Conservation (phyloP, 306 rosid genomes). For the Astragalus membranaceus region DNA sequence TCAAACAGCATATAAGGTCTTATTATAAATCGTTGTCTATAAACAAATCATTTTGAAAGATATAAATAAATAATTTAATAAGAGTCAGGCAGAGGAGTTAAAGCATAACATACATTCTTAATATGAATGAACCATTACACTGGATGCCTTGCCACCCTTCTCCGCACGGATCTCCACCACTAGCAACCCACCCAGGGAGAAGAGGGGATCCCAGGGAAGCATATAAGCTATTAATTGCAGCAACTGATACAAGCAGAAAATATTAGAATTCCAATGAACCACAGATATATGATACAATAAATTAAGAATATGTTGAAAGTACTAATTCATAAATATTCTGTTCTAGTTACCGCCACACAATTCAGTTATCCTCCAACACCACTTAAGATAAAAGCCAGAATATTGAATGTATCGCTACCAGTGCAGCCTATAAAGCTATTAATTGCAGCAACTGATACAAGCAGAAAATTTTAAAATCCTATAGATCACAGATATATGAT, state of each 20-base stretch:
- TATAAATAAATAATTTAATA: neutral
- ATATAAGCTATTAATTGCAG: conserved; percentile 77
- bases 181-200: conserved; percentile 81
- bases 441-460: conserved; percentile 80
- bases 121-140: conserved; percentile 58
- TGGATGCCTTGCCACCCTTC: conserved; percentile 90
- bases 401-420: conserved; percentile 21
- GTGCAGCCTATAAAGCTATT: conserved; percentile 64
- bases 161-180: conserved; percentile 96
- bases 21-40: neutral
- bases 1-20: neutral
- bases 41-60: neutral
- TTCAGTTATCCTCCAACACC: neutral
- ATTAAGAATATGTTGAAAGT: conserved; percentile 3
- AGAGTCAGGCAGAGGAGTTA: conserved; percentile 5
- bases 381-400: neutral
- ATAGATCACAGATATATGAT: neutral
- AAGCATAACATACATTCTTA: conserved; percentile 49
- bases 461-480: conserved; percentile 21
- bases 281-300: neutral
- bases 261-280: conserved; percentile 17
- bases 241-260: conserved; percentile 57
- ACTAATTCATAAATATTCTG: neutral
- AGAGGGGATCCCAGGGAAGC: conserved; percentile 63
- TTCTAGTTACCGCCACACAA: neutral